These are phyloP conservation scores for Penicillium sclerotigenum DNA, from an alignment of 2,329 filamentous ascomycete genomes.

Conservation along the genomic window DNA sequence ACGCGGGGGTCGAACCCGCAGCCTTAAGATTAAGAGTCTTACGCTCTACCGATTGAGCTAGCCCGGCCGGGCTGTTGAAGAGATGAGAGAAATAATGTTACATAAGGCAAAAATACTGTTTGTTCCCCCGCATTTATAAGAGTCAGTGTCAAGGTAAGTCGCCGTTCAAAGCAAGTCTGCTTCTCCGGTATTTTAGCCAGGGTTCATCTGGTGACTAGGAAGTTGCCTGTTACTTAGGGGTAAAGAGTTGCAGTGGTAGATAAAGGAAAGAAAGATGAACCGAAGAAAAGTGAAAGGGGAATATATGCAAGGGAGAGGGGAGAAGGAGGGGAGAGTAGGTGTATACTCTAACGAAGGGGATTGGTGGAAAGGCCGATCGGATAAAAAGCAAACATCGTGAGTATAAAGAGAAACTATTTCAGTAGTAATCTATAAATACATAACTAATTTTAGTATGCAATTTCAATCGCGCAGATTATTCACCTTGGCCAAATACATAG, in stretches of 20 bases:
- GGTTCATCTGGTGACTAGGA: no score
- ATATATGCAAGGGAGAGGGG: neutral
- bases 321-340: neutral
- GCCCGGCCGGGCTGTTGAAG: constrained; percentile 33
- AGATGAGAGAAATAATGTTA: rapidly evolving
- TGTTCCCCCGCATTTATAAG: no score
- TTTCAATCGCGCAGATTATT: neutral
- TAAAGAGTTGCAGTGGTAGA: neutral
- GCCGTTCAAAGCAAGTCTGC: neutral
- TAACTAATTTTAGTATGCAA: neutral
- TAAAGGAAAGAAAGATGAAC: neutral
- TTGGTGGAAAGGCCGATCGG: neutral
- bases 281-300: neutral
- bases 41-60: constrained; percentile 52
- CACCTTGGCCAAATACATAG: neutral
- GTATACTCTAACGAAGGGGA: neutral
- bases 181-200: no score
- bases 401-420: neutral
- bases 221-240: neutral
- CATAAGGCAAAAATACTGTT: no score
- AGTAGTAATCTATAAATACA: neutral
- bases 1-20: constrained; percentile 45
- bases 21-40: constrained; percentile 50
- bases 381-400: neutral
- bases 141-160: neutral